These are phyloP conservation scores for Lodderomyces beijingensis DNA, from an alignment of 1,139 yeast genomes.

Conservation along the genomic window DNA sequence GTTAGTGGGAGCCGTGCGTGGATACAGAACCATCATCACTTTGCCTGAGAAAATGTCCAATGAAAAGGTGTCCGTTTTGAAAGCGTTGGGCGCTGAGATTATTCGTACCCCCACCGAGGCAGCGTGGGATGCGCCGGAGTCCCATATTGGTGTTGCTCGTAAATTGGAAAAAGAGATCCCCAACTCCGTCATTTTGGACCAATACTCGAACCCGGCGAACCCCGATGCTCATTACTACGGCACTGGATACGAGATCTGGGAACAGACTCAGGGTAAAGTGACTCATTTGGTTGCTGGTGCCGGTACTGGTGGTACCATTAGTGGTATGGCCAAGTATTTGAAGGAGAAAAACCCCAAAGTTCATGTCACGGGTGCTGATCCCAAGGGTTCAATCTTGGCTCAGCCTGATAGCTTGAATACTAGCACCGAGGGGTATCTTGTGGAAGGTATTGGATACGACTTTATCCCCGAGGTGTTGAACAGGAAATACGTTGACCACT, in stretches of 20 bases:
- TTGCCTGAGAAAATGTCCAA: constrained; percentile 92
- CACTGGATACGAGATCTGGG: constrained; percentile 85
- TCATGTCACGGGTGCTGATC: constrained; percentile 76
- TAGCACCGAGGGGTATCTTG: constrained; percentile 61
- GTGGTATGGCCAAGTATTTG: constrained; percentile 74
- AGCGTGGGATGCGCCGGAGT: constrained; percentile 90
- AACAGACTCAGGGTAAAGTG: constrained; percentile 69
- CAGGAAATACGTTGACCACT: constrained; percentile 62
- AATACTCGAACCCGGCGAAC: constrained; percentile 73
- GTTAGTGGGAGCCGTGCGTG: constrained; percentile 79
- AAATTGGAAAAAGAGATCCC: constrained; percentile 82
- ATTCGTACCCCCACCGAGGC: constrained; percentile 92
- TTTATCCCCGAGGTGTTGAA: constrained; percentile 79
- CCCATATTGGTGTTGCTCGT: constrained; percentile 86
- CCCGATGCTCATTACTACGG: constrained; percentile 84
- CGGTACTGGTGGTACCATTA: constrained; percentile 83
- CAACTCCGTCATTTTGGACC: constrained; percentile 81
- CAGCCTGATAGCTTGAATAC: constrained; percentile 71
- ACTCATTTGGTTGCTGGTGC: constrained; percentile 86
- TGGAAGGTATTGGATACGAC: constrained; percentile 91
- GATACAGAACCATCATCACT: constrained; percentile 84
- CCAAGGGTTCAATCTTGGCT: constrained; percentile 82
- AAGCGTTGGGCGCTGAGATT: constrained; percentile 88
- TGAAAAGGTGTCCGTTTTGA: constrained; percentile 83
- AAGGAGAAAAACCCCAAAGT: constrained; percentile 67